phyloP scores from a whole-genome alignment of 2,329 filamentous ascomycete genomes.

The Cadophora gregata region DNA sequence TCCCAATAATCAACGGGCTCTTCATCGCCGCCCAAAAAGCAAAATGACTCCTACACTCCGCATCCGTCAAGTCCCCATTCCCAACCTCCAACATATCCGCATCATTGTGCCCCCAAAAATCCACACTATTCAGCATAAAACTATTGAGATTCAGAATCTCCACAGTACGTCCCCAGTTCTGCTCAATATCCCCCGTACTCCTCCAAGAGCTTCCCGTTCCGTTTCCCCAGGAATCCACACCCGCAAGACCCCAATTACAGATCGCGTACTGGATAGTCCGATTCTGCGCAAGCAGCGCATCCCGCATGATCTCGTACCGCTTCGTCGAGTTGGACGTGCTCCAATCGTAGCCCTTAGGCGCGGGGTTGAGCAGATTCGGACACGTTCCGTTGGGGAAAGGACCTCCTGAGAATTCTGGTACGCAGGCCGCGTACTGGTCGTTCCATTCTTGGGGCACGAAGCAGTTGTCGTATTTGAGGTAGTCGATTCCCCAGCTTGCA shows the following conservation, averaged over 20 bases:
- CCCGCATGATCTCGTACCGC: constrained; percentile 58
- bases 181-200: constrained; percentile 52
- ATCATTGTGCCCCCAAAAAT: constrained; percentile 47
- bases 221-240: constrained; percentile 57
- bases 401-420: constrained; percentile 45
- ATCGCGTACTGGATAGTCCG: constrained; percentile 57
- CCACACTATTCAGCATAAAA: constrained; percentile 45
- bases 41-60: constrained; percentile 40
- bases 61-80: constrained; percentile 43
- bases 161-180: constrained; percentile 43
- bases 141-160: constrained; percentile 48
- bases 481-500: constrained; percentile 64
- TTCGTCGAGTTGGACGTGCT: constrained; percentile 49
- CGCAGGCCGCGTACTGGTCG: constrained; percentile 48
- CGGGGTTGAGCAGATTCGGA: constrained; percentile 44
- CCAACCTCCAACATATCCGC: constrained; percentile 44
- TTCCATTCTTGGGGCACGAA: constrained; percentile 48
- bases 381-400: constrained; percentile 49
- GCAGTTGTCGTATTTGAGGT: constrained; percentile 66
- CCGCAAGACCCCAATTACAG: constrained; percentile 59
- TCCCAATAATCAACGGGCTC: constrained; percentile 38
- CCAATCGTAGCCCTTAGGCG: constrained; percentile 57
- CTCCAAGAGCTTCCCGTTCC: constrained; percentile 54
- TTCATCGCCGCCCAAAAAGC: constrained; percentile 40
- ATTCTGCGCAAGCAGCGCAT: constrained; percentile 53